Evolutionary conservation across 1,284 basidiomycete genomes (phyloP), one percentile per base, ranked within the genome.

Genomic region (Ceratobasidium sp.): DNA sequence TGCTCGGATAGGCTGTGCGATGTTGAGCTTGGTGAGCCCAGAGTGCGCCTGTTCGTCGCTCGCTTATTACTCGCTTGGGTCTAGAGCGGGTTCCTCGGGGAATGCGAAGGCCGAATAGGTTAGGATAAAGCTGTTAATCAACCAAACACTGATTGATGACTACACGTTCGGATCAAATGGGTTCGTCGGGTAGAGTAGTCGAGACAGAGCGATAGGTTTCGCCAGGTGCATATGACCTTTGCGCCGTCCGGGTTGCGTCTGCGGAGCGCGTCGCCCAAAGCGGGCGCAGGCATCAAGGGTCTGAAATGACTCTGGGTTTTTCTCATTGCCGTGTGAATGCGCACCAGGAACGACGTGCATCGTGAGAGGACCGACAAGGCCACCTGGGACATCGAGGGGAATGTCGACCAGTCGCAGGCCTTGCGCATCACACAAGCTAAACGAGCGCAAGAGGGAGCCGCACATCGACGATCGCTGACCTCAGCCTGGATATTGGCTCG

Each of bases 401-500:
- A 22, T 22, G 61, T 16, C 9, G 54, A 34, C 11, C 56, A 6
- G 31, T 31, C 19, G 56, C 22, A 19, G 56, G 37, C 19, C 61
- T 24, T 11, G 4, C 11, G 61, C 9, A 22, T 37, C 3, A 3
- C 31, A 22, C 24, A n/a, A 13, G 41, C 39, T 9, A 43, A 43
- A 41, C 39, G 11, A 46, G 22, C 61, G 63, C 46, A 49, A 7
- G 41, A 16, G n/a, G 11, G 48, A 37, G 46, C 39, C 13, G 63
- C 4, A 6, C 22, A 65, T 65, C 48, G 63, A 65, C 46, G 46
- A 65, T 51, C 29, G 39, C 43, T 65, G 39, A 65, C n/a, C 39
- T 65, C 22, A 65, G 63, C 63, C 22, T 49, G 63, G 29, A 65
- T 51, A 65, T 65, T 65, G 29, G 63, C 43, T 54, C 14, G 46